Conservation (phyloP, 139 green algal genomes). For the Micractinium sp. region DNA sequence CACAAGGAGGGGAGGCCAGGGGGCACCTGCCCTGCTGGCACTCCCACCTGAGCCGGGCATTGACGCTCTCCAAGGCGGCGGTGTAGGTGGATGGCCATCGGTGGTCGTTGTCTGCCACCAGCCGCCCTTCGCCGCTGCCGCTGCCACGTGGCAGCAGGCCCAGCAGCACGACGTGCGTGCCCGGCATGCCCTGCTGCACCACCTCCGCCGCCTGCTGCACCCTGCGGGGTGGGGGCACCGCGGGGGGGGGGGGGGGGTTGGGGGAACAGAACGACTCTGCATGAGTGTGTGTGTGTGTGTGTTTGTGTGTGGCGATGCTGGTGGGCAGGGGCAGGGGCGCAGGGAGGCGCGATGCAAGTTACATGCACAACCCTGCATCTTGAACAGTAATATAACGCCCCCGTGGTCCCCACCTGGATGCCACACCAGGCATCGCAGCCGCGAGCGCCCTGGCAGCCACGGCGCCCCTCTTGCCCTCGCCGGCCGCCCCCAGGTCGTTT, state of each 20-base stretch:
- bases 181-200: slow-evolving; percentile 4
- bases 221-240: background rate
- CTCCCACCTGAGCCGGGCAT: background rate
- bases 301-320: no score
- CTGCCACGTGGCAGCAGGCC: slow-evolving; percentile 36
- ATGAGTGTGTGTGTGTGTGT: no score
- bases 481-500: slow-evolving; percentile 26
- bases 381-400: no score
- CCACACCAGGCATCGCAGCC: slow-evolving; percentile 10
- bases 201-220: slow-evolving; percentile 2
- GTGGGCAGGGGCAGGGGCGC: no score
- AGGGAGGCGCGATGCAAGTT: no score
- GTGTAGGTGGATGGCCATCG: slow-evolving; percentile 15
- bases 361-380: no score
- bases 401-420: background rate
- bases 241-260: no score
- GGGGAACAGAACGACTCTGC: no score
- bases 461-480: slow-evolving; percentile 22
- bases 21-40: no score
- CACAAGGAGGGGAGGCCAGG: no score
- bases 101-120: background rate
- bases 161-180: slow-evolving; percentile 31
- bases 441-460: background rate
- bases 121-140: no score
- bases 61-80: slow-evolving; percentile 9